Evolutionary conservation across 2,329 filamentous ascomycete species (phyloP).

Genomic region (Diaporthe ampelina): DNA sequence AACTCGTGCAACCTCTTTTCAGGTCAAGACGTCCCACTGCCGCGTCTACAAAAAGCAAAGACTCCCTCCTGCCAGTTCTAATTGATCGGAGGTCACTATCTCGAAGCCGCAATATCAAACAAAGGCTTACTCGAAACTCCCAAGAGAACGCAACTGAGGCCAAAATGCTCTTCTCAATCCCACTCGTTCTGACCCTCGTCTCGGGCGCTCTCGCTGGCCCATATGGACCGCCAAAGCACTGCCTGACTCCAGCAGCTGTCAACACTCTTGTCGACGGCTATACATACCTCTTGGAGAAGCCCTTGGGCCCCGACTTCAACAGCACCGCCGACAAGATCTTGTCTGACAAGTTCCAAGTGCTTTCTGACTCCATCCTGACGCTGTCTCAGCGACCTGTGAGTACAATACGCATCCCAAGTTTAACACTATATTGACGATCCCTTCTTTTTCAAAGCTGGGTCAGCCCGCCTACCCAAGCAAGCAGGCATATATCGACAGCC

Average conservation of each 20-base stretch:
- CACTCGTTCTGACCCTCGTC: constrained; percentile 3
- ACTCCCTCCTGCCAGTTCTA: neutral
- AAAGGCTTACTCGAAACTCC: too few species aligned
- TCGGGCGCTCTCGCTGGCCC: constrained; percentile 4
- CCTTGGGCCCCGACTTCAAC: constrained; percentile 37
- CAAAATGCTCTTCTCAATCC: constrained; percentile 20
- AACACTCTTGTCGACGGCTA: constrained; percentile 35
- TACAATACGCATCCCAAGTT: neutral
- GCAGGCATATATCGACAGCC: constrained; percentile 39
- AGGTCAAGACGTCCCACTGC: constrained; percentile 10
- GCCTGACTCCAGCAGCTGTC: constrained; percentile 20
- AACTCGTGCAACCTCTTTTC: neutral
- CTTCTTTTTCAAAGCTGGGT: constrained; percentile 7
- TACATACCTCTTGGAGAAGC: constrained; percentile 39
- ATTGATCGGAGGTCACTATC: neutral
- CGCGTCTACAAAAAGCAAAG: constrained; percentile 2
- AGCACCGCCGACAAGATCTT: constrained; percentile 38
- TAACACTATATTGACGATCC: neutral
- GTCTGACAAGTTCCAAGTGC: constrained; percentile 30
- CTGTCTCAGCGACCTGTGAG: constrained; percentile 36
- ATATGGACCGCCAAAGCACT: neutral
- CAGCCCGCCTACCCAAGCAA: constrained; percentile 40
- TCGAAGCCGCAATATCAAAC: neutral
- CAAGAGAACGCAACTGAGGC: neutral
- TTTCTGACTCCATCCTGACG: constrained; percentile 40